These are phyloP conservation scores for Groenewaldozyma sp. DNA, from an alignment of 1,139 yeast genomes.

Conservation along the genomic window DNA sequence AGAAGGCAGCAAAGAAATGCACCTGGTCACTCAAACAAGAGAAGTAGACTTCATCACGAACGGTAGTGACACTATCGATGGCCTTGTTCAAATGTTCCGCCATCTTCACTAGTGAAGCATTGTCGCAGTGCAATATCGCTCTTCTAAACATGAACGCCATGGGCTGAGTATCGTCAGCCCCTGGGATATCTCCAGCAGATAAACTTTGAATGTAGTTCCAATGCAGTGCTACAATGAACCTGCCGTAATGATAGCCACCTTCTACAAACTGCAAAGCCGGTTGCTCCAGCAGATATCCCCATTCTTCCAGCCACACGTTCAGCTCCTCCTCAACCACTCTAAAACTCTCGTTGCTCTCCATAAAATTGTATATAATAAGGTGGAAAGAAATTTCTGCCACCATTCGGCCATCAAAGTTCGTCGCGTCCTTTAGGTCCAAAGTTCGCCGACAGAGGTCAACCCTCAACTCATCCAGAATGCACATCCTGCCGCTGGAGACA, in stretches of 20 bases:
- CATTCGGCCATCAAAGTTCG: slow-evolving; percentile 78
- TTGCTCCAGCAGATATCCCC: slow-evolving; percentile 64
- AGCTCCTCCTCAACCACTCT: slow-evolving; percentile 32
- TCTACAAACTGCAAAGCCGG: slow-evolving; percentile 67
- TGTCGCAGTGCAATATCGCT: slow-evolving; percentile 13
- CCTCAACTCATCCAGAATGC: slow-evolving; percentile 59
- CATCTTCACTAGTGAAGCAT: slow-evolving; percentile 18
- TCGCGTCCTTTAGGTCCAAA: slow-evolving; percentile 52
- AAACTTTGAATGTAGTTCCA: slow-evolving; percentile 20
- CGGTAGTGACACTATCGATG: slow-evolving; percentile 34
- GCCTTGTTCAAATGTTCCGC: slow-evolving; percentile 35
- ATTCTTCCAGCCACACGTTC: slow-evolving; percentile 55
- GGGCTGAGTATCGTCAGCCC: not conserved
- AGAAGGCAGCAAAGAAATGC: slow-evolving; percentile 47
- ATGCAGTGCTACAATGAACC: slow-evolving; percentile 41
- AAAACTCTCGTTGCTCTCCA: slow-evolving; percentile 35
- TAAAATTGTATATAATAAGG: slow-evolving; percentile 50
- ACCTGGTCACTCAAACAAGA: slow-evolving; percentile 63
- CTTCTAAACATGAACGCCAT: slow-evolving; percentile 1
- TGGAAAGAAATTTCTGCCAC: slow-evolving; percentile 68
- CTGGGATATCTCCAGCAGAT: not conserved
- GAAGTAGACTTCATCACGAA: slow-evolving; percentile 53
- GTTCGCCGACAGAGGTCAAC: slow-evolving; percentile 55
- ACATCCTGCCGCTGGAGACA: slow-evolving; percentile 63
- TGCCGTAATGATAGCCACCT: slow-evolving; percentile 59